Conservation (phyloP, 2,329 filamentous ascomycete genomes). For the Coleophoma cylindrospora region DNA sequence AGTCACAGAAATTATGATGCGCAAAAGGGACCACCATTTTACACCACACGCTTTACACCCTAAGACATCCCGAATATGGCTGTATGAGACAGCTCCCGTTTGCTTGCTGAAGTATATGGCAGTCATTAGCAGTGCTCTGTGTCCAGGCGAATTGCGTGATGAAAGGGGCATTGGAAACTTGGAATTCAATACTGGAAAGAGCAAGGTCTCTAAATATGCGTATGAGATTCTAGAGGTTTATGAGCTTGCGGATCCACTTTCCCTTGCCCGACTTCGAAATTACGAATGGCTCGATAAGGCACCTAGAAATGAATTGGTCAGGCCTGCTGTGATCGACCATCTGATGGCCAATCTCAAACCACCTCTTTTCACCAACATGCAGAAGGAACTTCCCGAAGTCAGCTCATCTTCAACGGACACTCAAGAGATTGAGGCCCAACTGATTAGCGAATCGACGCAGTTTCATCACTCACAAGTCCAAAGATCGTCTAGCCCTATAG, state of each 20-base stretch:
- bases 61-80: conserved; percentile 53
- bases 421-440: conserved; percentile 22
- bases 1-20: conserved; percentile 42
- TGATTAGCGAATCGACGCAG: conserved; percentile 19
- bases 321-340: conserved; percentile 51
- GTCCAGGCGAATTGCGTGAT: conserved; percentile 41
- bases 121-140: conserved; percentile 40
- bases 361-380: conserved; percentile 37
- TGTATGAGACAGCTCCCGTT: conserved; percentile 45
- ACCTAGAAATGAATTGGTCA: conserved; percentile 46
- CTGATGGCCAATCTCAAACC: conserved; percentile 53
- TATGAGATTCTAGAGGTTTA: conserved; percentile 55
- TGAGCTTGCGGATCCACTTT: conserved; percentile 55
- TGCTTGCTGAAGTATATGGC: conserved; percentile 56
- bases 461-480: conserved; percentile 14
- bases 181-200: conserved; percentile 30
- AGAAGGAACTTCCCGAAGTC: conserved; percentile 2
- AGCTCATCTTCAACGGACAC: conserved; percentile 20
- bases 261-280: conserved; percentile 43
- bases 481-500: neutral
- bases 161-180: conserved; percentile 42
- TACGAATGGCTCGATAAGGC: conserved; percentile 48
- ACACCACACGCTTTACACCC: conserved; percentile 26
- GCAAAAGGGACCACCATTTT: conserved; percentile 48
- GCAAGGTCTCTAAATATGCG: conserved; percentile 24